phyloP scores from a whole-genome alignment of 2,329 filamentous ascomycete species.

The Aspergillaceae sp. region DNA sequence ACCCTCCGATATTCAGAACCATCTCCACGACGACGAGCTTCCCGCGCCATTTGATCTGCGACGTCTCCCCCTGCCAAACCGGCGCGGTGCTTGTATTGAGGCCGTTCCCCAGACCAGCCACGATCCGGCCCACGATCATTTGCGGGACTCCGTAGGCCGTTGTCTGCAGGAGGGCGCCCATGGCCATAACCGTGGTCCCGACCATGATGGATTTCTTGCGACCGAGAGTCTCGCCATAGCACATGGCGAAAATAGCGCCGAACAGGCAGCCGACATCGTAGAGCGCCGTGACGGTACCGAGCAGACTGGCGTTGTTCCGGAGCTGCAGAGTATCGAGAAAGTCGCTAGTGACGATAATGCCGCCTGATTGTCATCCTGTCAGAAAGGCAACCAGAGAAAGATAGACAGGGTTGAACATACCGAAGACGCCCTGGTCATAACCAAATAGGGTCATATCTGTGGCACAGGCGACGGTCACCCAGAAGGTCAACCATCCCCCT shows the following conservation, averaged over 20 bases:
- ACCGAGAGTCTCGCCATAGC: slow-evolving; percentile 13
- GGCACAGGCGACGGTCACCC: slow-evolving; percentile 14
- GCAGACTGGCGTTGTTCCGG: slow-evolving; percentile 2
- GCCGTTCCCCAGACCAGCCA: slow-evolving; percentile 40
- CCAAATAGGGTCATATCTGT: slow-evolving; percentile 15
- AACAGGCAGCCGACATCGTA: slow-evolving; percentile 21
- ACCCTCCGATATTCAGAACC: slow-evolving; percentile 24
- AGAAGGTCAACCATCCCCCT: slow-evolving; percentile 14
- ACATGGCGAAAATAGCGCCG: slow-evolving; percentile 15
- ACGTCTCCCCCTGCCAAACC: slow-evolving; percentile 44
- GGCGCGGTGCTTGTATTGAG: slow-evolving; percentile 43
- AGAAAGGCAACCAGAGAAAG: not conserved
- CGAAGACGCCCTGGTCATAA: slow-evolving; percentile 11
- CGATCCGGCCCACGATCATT: slow-evolving; percentile 38
- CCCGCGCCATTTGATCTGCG: slow-evolving; percentile 27
- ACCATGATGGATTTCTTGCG: slow-evolving; percentile 15
- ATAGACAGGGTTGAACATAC: not conserved
- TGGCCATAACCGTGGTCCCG: slow-evolving; percentile 14
- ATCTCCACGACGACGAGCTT: slow-evolving; percentile 23
- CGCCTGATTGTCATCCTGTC: slow-evolving; percentile 6
- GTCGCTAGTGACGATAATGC: slow-evolving; percentile 17
- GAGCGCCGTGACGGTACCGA: slow-evolving; percentile 7
- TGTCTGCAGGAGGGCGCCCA: slow-evolving; percentile 21
- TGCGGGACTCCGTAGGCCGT: slow-evolving; percentile 21
- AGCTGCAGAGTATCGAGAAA: slow-evolving; percentile 11